Evolutionary conservation across 2,329 filamentous ascomycete species (phyloP).

Genomic region (Penicillium thymicola): DNA sequence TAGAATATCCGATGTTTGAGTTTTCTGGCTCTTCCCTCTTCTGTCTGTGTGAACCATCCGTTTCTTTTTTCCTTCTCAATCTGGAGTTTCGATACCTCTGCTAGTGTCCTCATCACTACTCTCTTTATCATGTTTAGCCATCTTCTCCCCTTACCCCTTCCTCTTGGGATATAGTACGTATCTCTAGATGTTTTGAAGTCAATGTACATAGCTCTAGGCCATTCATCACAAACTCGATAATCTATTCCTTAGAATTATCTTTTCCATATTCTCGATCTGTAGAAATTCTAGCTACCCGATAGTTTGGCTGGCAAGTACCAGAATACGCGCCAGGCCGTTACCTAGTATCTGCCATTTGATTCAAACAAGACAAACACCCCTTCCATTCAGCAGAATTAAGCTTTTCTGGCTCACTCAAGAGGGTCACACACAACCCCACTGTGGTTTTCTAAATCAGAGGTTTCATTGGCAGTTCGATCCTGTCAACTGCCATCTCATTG

Average conservation of each 20-base stretch:
- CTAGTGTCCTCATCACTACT: slow-evolving; percentile 4
- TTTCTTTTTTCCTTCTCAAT: background rate
- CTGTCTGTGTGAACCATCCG: slow-evolving; percentile 1
- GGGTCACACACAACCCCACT: background rate
- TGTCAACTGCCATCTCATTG: no score
- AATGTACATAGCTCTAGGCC: slow-evolving; percentile 16
- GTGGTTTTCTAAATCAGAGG: no score
- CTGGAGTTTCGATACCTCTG: slow-evolving; percentile 14
- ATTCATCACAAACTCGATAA: background rate
- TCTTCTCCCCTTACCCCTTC: background rate
- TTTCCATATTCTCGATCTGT: background rate
- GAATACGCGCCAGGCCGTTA: background rate
- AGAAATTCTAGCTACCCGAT: background rate
- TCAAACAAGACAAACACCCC: background rate
- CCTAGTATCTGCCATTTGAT: background rate
- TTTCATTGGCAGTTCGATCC: no score
- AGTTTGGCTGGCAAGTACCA: background rate
- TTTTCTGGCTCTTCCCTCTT: background rate
- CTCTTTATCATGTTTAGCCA: slow-evolving; percentile 1
- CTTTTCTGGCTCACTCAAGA: background rate
- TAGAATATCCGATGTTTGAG: slow-evolving; percentile 18
- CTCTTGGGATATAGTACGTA: background rate
- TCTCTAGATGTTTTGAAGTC: slow-evolving; percentile 4
- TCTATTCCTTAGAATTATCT: background rate
- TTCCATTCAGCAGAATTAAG: background rate